Evolutionary conservation across 2,329 filamentous ascomycete species (phyloP).

Genomic region (Ophiocordyceps sinensis): DNA sequence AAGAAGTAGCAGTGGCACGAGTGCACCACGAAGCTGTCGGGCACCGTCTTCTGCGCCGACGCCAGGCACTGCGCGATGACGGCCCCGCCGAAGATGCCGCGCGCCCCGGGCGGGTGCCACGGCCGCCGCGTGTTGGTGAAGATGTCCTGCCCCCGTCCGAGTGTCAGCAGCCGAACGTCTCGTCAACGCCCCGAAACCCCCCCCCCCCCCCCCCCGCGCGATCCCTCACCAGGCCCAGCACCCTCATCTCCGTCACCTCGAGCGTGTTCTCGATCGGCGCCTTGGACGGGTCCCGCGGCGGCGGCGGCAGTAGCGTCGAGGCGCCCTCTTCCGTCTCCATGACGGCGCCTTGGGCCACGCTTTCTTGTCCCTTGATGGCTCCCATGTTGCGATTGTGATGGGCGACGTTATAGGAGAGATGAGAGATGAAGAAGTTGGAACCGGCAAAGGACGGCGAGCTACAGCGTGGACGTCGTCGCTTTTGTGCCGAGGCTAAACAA

Average conservation of each 20-base stretch:
- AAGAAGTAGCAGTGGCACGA: constrained; percentile 99
- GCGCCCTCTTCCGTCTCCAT: constrained; percentile 14
- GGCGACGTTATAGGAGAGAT: too few relatives aligned
- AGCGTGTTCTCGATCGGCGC: constrained; percentile 80
- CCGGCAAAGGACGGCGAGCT: too few relatives aligned
- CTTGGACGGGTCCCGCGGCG: constrained; percentile 55
- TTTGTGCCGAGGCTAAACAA: not conserved
- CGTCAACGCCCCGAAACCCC: too few relatives aligned
- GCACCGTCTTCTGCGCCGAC: constrained; percentile 79
- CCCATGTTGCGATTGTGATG: too few relatives aligned
- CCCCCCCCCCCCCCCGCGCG: too few relatives aligned
- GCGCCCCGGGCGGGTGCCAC: constrained; percentile 84
- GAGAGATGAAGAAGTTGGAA: too few relatives aligned
- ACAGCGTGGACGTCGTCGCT: not conserved
- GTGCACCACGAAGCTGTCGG: constrained; percentile 67
- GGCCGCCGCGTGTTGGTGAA: constrained; percentile 88
- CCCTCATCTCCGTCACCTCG: constrained; percentile 66
- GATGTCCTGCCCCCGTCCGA: constrained; percentile 46
- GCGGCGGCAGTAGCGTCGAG: constrained; percentile 46
- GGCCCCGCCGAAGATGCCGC: constrained; percentile 85
- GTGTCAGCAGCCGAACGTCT: too few relatives aligned
- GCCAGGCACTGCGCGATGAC: constrained; percentile 86
- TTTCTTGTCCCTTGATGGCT: not conserved
- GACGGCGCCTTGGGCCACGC: not conserved
- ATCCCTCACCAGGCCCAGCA: constrained; percentile 53